Percentiles rank a stretch among this genome's conserved stretches.
phyloP scores from a whole-genome alignment of 108 stramenopile genomes.

The Aurantiochytrium sp. region DNA sequence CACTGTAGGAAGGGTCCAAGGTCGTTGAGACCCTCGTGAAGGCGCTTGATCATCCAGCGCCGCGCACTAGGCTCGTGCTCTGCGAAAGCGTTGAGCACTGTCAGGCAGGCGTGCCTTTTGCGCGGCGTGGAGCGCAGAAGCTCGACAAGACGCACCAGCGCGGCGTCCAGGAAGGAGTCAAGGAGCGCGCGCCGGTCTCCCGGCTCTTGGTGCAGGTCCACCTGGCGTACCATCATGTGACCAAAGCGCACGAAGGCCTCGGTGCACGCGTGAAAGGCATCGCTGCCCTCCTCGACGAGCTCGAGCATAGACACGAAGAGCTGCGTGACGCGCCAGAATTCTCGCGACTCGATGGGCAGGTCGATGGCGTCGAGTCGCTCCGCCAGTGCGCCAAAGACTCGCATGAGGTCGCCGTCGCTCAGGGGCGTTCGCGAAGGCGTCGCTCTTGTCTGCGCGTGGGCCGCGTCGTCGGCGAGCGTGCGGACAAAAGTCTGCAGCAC shows the following conservation, averaged over 20 bases:
- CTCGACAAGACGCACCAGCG: not conserved
- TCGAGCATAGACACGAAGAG: not conserved
- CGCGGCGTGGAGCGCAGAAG: not conserved
- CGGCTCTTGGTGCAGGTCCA: not conserved
- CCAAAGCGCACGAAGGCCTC: not conserved
- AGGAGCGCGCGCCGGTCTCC: not conserved
- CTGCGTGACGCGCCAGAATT: not conserved
- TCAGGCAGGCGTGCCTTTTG: not conserved
- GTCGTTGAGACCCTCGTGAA: not conserved
- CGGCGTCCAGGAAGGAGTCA: not conserved
- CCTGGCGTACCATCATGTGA: not conserved
- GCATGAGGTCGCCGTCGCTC: not conserved
- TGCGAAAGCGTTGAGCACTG: not conserved
- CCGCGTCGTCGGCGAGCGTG: not conserved
- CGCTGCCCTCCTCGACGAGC: not conserved
- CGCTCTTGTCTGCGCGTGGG: not conserved
- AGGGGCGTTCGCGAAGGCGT: not conserved
- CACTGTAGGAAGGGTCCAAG: not conserved
- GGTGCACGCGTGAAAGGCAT: not conserved
- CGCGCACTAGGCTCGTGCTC: not conserved
- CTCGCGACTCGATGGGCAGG: not conserved
- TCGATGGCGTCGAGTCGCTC: not conserved
- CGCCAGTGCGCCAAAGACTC: not conserved
- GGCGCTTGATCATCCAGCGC: not conserved
- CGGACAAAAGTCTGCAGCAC: not conserved